phyloP scores from a whole-genome alignment of 352 stramenopile species.

The Phytophthora tentaculata region DNA sequence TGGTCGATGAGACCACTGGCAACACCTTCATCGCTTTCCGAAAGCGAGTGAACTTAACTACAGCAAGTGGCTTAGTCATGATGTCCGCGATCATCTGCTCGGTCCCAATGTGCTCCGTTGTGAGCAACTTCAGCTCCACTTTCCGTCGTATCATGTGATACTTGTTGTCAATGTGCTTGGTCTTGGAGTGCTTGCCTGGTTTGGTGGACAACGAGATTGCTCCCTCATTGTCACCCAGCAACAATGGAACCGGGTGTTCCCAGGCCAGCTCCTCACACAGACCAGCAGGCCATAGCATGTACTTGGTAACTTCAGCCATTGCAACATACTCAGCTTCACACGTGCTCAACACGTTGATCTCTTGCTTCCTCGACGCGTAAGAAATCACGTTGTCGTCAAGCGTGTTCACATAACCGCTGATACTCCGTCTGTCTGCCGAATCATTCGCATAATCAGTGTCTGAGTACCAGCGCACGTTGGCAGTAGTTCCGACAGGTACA shows the following conservation, averaged over 20 bases:
- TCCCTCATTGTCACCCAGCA: constrained; percentile 14
- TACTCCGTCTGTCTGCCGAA: constrained; percentile 12
- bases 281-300: constrained; percentile 22
- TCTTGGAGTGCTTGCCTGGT: constrained; percentile 14
- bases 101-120: not conserved
- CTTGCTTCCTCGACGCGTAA: constrained; percentile 33
- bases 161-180: constrained; percentile 36
- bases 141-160: constrained; percentile 1
- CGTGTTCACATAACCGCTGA: constrained; percentile 32
- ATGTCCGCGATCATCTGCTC: not conserved
- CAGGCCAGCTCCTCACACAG: constrained; percentile 5
- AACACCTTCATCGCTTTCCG: constrained; percentile 5
- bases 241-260: constrained; percentile 2
- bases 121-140: not conserved
- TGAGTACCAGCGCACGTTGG: not conserved
- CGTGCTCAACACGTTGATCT: constrained; percentile 26
- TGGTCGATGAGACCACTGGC: not conserved
- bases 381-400: constrained; percentile 27
- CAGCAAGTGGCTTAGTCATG: constrained; percentile 1
- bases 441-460: constrained; percentile 5
- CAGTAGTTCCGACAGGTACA: not conserved
- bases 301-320: constrained; percentile 24
- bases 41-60: constrained; percentile 2
- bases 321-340: constrained; percentile 34
- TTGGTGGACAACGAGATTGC: constrained; percentile 2